Percentiles rank a stretch among this genome's conserved stretches.
Conservation (phyloP, 2,329 filamentous ascomycete genomes). For the Alternaria hordeiaustralica region DNA sequence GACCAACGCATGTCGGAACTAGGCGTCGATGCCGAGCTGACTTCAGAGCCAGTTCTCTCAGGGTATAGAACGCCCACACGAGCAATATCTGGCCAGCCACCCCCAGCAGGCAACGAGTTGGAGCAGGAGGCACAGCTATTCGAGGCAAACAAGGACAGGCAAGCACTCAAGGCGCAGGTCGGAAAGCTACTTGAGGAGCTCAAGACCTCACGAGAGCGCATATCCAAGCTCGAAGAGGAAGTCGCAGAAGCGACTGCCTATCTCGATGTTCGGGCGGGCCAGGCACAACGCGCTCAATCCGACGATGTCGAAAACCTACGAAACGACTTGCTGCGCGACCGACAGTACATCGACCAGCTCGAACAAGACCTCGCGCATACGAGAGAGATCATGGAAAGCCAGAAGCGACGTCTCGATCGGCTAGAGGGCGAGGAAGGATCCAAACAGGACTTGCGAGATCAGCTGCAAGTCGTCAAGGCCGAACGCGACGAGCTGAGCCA, state of each 20-base stretch:
- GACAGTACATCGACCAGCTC: slow-evolving; percentile 58
- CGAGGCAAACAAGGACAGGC: slow-evolving; percentile 55
- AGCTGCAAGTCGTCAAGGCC: slow-evolving; percentile 56
- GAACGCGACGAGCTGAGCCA: slow-evolving; percentile 59
- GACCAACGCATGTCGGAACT: slow-evolving; percentile 45
- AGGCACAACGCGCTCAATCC: slow-evolving; percentile 46
- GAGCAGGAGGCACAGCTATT: slow-evolving; percentile 59
- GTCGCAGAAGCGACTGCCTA: slow-evolving; percentile 56
- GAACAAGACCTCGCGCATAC: slow-evolving; percentile 55
- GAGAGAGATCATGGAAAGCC: slow-evolving; percentile 53
- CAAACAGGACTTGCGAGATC: slow-evolving; percentile 58
- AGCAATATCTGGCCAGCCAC: slow-evolving; percentile 35
- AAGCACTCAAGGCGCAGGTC: slow-evolving; percentile 52
- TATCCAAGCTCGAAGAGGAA: slow-evolving; percentile 56
- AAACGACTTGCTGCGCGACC: slow-evolving; percentile 53
- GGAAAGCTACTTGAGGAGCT: slow-evolving; percentile 52
- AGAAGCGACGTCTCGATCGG: slow-evolving; percentile 55
- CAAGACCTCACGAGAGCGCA: slow-evolving; percentile 49
- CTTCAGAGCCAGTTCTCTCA: slow-evolving; percentile 39
- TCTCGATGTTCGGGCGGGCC: slow-evolving; percentile 50
- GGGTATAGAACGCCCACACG: slow-evolving; percentile 44
- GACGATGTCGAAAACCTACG: slow-evolving; percentile 55
- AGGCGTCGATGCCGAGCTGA: slow-evolving; percentile 45
- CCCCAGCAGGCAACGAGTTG: slow-evolving; percentile 48
- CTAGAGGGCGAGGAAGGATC: slow-evolving; percentile 51